Evolutionary conservation across 805 yeast genomes (phyloP).

Genomic region (Pichia manshurica): DNA sequence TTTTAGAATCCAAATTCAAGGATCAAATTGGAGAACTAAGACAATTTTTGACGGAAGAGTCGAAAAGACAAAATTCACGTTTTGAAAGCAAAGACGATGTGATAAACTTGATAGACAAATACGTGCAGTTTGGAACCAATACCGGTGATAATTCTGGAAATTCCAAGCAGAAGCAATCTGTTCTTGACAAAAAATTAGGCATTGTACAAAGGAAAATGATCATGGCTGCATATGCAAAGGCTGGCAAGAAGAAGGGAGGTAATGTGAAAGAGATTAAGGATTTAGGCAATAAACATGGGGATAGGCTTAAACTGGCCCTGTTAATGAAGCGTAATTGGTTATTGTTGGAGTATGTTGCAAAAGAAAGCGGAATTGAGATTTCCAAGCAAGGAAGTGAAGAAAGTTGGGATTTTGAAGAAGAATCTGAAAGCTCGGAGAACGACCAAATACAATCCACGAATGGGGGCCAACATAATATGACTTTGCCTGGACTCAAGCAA

Average conservation of each 20-base stretch:
- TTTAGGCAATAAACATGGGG: not conserved
- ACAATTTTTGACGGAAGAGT: constrained; percentile 8
- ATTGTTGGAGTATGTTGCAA: constrained; percentile 10
- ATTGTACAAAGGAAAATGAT: constrained; percentile 4
- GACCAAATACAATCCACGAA: too few species aligned
- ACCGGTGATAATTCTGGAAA: not conserved
- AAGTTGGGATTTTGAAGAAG: constrained; percentile 9
- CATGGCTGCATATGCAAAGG: constrained; percentile 7
- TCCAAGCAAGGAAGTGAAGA: not conserved
- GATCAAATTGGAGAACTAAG: constrained; percentile 17
- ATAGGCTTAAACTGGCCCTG: constrained; percentile 3
- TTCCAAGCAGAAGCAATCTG: not conserved
- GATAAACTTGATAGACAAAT: constrained; percentile 10
- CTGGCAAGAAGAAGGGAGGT: not conserved
- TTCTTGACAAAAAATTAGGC: not conserved
- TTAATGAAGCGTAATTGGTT: constrained; percentile 21
- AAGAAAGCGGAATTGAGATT: constrained; percentile 3
- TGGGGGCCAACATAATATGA: too few species aligned
- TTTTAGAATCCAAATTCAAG: constrained; percentile 18
- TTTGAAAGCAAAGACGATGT: constrained; percentile 2
- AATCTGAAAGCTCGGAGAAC: too few species aligned
- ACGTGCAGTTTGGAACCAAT: not conserved
- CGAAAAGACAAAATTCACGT: not conserved
- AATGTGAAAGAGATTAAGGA: not conserved
- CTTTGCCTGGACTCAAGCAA: too few species aligned